Evolutionary conservation across 139 green algal species (phyloP).

Genomic region (Coelastrella sp.): DNA sequence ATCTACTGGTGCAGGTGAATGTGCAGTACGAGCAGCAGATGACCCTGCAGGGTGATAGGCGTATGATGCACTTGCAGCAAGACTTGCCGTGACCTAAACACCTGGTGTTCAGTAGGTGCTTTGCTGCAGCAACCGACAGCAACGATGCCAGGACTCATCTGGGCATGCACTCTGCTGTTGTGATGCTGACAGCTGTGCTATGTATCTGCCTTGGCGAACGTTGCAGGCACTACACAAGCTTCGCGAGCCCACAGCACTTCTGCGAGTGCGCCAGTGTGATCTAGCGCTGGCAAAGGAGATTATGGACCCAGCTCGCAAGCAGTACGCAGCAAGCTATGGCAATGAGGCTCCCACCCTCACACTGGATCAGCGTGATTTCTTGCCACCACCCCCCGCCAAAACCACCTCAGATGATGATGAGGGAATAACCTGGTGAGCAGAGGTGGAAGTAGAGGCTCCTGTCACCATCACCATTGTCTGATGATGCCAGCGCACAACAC

Average conservation of each 20-base stretch:
- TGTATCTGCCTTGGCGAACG: too few relatives aligned
- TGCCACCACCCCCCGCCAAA: conserved; percentile 71
- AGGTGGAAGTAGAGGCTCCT: too few relatives aligned
- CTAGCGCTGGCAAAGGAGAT: conserved; percentile 71
- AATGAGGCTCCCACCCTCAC: conserved; percentile 65
- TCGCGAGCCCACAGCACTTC: conserved; percentile 68
- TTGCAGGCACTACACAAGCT: conserved; percentile 85
- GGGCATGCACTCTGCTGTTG: background rate
- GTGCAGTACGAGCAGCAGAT: background rate
- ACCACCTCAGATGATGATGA: conserved; percentile 62
- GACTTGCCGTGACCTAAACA: too few relatives aligned
- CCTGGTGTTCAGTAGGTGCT: too few relatives aligned
- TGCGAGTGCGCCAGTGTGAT: conserved; percentile 83
- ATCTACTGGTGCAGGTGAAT: conserved; percentile 89
- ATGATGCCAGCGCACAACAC: background rate
- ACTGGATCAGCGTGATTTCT: conserved; percentile 77
- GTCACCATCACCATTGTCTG: too few relatives aligned
- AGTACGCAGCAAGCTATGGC: conserved; percentile 63
- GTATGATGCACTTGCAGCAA: too few relatives aligned
- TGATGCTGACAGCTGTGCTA: too few relatives aligned
- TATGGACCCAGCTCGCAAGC: conserved; percentile 66
- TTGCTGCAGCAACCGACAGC: too few relatives aligned
- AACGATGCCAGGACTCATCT: too few relatives aligned
- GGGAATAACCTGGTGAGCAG: conserved; percentile 56
- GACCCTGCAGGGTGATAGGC: background rate